Conservation (phyloP, 139 green algal species). For the Mychonastes homosphaera region DNA sequence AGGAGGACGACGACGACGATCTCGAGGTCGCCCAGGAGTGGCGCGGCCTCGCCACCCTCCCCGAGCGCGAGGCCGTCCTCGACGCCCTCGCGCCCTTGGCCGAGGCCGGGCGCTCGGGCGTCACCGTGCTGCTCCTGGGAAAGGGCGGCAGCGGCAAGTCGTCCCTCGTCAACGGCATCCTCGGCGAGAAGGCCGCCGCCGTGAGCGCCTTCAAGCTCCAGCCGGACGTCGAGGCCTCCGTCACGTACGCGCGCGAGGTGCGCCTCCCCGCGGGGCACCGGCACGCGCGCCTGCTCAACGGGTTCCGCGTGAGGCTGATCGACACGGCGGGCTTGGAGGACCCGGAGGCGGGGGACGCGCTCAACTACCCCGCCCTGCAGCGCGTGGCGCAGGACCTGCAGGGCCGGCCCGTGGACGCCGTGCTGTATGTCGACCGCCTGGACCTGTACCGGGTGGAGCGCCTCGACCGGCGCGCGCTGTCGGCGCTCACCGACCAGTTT, state of each 20-base stretch:
- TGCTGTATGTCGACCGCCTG: conserved; percentile 50
- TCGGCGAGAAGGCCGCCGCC: conserved; percentile 42
- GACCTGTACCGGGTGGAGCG: conserved; percentile 50
- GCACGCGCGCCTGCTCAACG: conserved; percentile 17
- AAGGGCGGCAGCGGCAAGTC: conserved; percentile 40
- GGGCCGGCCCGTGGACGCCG: conserved; percentile 32
- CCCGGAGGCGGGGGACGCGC: conserved; percentile 37
- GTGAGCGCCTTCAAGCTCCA: conserved; percentile 54
- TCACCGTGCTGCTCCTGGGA: conserved; percentile 42
- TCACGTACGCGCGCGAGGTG: conserved; percentile 27
- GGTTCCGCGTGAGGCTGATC: conserved; percentile 39
- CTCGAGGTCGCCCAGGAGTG: conserved; percentile 21
- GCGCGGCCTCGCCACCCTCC: conserved; percentile 22
- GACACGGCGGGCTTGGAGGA: conserved; percentile 50
- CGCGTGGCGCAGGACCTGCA: conserved; percentile 38
- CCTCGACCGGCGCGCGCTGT: conserved; percentile 41
- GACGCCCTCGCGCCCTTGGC: conserved; percentile 21
- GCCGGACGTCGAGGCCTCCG: conserved; percentile 36
- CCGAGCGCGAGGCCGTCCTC: conserved; percentile 23
- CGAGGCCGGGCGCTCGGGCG: conserved; percentile 24
- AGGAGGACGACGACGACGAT: conserved; percentile 6
- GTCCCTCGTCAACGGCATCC: conserved; percentile 44
- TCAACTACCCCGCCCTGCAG: conserved; percentile 33
- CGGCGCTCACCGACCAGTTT: conserved; percentile 34
- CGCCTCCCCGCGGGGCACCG: background rate